These are phyloP conservation scores for Pythium monospermum DNA, from an alignment of 352 stramenopile genomes.

Conservation along the genomic window DNA sequence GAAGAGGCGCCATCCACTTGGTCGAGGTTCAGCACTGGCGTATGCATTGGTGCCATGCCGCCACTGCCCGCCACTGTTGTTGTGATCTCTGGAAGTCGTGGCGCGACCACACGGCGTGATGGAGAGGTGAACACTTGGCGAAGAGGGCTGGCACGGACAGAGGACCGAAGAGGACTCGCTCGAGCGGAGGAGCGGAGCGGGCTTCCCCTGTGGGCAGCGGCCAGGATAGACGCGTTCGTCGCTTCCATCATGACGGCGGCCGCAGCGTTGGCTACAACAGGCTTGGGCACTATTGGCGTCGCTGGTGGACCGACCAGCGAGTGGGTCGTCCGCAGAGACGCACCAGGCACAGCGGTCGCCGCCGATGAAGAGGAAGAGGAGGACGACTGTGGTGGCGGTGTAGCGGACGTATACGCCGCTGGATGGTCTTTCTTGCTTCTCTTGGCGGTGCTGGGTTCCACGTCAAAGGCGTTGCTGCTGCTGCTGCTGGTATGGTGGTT, in stretches of 20 bases:
- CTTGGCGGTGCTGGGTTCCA: slow-evolving; percentile 7
- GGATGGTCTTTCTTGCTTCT: slow-evolving; percentile 17
- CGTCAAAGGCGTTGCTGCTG: neutral
- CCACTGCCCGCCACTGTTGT: too few relatives aligned
- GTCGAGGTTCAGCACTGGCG: slow-evolving; percentile 23
- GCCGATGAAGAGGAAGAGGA: slow-evolving; percentile 1
- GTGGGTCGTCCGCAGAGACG: neutral
- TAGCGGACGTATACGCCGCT: neutral
- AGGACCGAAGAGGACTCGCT: slow-evolving; percentile 13
- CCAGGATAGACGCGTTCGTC: neutral
- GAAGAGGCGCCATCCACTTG: slow-evolving; percentile 9
- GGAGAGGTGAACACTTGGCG: slow-evolving; percentile 22
- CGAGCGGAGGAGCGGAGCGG: slow-evolving; percentile 8
- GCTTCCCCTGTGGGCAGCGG: slow-evolving; percentile 8
- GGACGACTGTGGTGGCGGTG: neutral
- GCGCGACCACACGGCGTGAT: slow-evolving; percentile 8
- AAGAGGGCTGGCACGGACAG: slow-evolving; percentile 13
- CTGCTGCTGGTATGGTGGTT: slow-evolving; percentile 1
- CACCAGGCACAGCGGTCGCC: neutral
- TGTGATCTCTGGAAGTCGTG: slow-evolving; percentile 16
- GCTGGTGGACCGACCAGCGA: slow-evolving; percentile 14
- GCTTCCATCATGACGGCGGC: neutral
- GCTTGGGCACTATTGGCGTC: slow-evolving; percentile 11
- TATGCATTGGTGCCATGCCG: slow-evolving; percentile 29
- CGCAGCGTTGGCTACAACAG: neutral